Base-by-base conservation (phyloP, 495 filamentous ascomycete genomes). In the Aspergillus nanangensis region DNA sequence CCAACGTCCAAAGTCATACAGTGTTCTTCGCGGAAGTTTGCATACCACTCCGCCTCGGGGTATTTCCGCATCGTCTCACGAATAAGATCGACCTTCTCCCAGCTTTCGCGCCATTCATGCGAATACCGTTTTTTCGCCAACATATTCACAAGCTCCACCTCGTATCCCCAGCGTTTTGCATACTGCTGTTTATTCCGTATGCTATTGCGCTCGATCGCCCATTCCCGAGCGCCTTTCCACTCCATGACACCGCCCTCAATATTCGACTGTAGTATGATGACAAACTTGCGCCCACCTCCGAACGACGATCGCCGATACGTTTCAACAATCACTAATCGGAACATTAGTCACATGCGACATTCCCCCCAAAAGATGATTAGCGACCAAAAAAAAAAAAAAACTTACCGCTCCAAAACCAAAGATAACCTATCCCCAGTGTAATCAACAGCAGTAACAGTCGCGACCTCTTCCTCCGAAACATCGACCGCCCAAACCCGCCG, bases 101-200 rank as follows among this genome's bases (percentile, higher is more conserved):
- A 99, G 61, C 90, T 92, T 67, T 99, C 93, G 57, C 93, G 78
- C 93, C 93, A 99, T 59, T 99, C 93, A 62, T 99, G 94, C 37
- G 93, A 94, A 62, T 99, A 99, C 23, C 91, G 80, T 66, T 96
- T 97, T 80, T 96, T 94, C 19, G 91, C 95, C 61, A 88, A 86
- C 90, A 99, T 91, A 56, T 99, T 94, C 47, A 95, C 90, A 47
- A 96, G 83, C 57, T 99, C 93, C 42, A 99, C 70, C 45, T 96
- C 86, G 65, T 99, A 96, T 2, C 93, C 93, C 94, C 94, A 97
- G 53, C 77, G 76, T 29, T 80, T 71, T 1, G 82, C 86, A 56
- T 99, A 99, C 47, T 81, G 82, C 59, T 84, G 82, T 69, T 99
- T 99, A 60, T 99, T 97, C 64, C 82, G 82, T 21, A 97, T 82